Evolutionary conservation across 2,329 filamentous ascomycete genomes (phyloP).

Genomic region (Hymenoscyphus fraxineus): DNA sequence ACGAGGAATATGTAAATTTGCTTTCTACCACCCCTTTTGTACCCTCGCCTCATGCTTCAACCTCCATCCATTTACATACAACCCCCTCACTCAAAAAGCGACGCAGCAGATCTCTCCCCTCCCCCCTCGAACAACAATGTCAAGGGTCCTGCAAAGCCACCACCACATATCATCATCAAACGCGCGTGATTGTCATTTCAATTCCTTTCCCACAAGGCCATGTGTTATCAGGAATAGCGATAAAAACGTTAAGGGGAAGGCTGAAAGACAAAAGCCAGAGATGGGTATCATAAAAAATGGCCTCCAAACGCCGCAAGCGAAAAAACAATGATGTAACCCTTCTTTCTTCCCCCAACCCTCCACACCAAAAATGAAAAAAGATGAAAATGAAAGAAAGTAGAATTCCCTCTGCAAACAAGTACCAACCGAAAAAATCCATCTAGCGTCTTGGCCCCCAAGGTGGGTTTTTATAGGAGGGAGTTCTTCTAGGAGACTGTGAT

Average conservation of each 20-base stretch:
- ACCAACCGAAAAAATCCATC: not conserved
- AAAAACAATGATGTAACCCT: not conserved
- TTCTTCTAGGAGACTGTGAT: not conserved
- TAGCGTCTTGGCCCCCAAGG: not conserved
- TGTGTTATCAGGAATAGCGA: not conserved
- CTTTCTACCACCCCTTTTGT: too few species aligned
- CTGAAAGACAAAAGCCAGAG: not conserved
- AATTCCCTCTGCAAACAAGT: not conserved
- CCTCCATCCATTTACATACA: too few species aligned
- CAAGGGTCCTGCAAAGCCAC: not conserved
- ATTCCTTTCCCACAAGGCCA: not conserved
- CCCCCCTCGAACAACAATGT: not conserved
- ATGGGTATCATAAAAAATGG: conserved; percentile 3
- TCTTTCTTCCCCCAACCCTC: not conserved
- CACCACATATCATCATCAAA: not conserved
- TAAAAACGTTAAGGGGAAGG: not conserved
- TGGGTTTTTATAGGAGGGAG: not conserved
- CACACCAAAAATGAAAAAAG: not conserved
- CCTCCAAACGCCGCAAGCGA: not conserved
- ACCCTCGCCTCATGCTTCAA: too few species aligned
- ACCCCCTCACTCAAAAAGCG: too few species aligned
- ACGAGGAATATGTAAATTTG: too few species aligned
- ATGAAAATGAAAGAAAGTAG: not conserved
- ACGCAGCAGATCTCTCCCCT: too few species aligned
- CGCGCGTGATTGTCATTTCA: not conserved